Evolutionary conservation across 352 stramenopile genomes (phyloP).

Genomic region (Thraustochytrium striatum): DNA sequence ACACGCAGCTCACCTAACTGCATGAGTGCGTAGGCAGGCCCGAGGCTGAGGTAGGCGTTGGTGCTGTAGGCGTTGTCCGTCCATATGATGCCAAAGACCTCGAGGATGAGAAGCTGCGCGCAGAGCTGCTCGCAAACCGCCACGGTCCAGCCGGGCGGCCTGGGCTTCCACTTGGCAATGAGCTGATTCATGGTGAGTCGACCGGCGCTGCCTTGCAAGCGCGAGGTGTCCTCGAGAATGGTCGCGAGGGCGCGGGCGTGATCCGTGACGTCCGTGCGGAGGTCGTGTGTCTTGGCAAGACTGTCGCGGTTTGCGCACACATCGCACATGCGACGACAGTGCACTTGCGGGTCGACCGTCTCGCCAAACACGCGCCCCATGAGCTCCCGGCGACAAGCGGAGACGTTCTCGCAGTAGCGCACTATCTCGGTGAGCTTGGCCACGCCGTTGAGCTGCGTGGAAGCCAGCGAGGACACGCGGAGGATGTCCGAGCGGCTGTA

Average conservation of each 20-base stretch:
- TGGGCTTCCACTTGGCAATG: background rate
- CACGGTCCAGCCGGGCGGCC: background rate
- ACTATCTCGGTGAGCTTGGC: constrained; percentile 53
- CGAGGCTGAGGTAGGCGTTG: constrained; percentile 29
- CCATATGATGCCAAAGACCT: constrained; percentile 16
- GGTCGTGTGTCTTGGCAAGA: background rate
- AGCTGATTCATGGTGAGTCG: constrained; percentile 38
- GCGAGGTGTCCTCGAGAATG: background rate
- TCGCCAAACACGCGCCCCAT: constrained; percentile 86
- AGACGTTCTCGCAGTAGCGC: constrained; percentile 57
- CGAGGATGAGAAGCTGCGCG: background rate
- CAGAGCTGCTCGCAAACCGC: constrained; percentile 11
- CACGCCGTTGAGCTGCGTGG: constrained; percentile 61
- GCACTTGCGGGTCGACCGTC: constrained; percentile 59
- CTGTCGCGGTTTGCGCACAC: background rate
- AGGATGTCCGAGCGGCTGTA: constrained; percentile 72
- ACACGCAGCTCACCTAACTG: background rate
- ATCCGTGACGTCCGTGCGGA: background rate
- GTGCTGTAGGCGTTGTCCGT: background rate
- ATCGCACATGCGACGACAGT: constrained; percentile 6
- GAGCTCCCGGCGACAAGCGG: constrained; percentile 71
- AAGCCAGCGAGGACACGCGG: constrained; percentile 59
- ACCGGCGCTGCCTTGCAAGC: background rate
- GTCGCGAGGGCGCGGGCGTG: background rate
- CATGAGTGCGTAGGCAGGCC: background rate